Evolutionary conservation across 495 filamentous ascomycete species (phyloP), one percentile per base, ranked within the genome.

Genomic region (Penicillium dipodomyicola): DNA sequence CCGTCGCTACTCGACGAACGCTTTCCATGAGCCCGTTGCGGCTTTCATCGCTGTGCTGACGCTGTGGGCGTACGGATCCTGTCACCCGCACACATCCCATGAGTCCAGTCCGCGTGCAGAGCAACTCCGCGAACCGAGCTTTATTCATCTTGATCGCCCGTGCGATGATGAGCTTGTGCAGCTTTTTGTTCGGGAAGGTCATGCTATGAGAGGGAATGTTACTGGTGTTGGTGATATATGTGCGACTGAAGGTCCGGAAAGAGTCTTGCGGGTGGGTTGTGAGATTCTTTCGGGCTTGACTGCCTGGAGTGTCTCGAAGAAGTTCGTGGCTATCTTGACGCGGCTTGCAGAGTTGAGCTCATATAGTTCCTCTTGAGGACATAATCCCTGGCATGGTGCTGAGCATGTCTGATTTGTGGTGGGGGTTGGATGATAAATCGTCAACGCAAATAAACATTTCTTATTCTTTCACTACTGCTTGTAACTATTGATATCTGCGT

Each of bases 121-220:
- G 19, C 30, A 53, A 2, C 25, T 54, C 25, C 60, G 52, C 1
- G 64, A 66, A 37, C 66, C 73, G 5, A 71, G 61, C 17, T 73
- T 75, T 17, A 76, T 83, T 42, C 75, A 77, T 49, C 67, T 83
- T 6, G 80, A 83, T 51, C 65, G 77, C 17, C 80, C 80, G 1
- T 77, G 74, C 46, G 78, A 82, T 59, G 80, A 83, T 61, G 79
- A 82, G 53, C 65, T 82, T 5, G 77, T 80, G 11, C 80, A 82
- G 51, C 62, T 77, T 8, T 83, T 80, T 64, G 77, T 83, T 9
- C 67, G 77, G 8, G 66, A 70, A 30, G 80, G 80, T 10, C 68
- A 71, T n/a, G 59, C 46, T 6, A 82, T 83, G 77, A 67, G 63
- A 30, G 77, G 71, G 0, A 73, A 74, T 54, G 56, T 83, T 3